Conservation (phyloP, 1,284 basidiomycete species). For the Ustilago hordei region DNA sequence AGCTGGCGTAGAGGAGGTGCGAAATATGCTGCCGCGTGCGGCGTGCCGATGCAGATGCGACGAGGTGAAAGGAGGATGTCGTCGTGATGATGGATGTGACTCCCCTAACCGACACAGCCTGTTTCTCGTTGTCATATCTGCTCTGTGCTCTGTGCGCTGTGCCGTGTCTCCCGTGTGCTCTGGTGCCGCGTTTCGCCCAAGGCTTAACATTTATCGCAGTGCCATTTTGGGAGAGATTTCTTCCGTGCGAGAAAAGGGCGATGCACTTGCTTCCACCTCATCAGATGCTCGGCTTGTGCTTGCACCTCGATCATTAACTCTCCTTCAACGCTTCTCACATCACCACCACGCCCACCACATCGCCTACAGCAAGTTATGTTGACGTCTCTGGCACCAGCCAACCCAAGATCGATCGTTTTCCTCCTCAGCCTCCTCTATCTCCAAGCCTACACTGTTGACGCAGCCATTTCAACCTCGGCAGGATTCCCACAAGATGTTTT, state of each 20-base stretch:
- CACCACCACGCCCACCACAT: neutral
- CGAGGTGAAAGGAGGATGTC: neutral
- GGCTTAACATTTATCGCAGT: slow-evolving; percentile 21
- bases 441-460: slow-evolving; percentile 21
- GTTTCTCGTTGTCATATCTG: neutral
- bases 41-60: too few relatives aligned
- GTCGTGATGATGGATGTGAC: neutral
- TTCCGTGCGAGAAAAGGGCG: slow-evolving; percentile 18
- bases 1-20: too few relatives aligned
- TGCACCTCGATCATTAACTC: neutral
- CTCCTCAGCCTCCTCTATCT: slow-evolving; percentile 35
- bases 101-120: neutral
- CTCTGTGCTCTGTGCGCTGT: slow-evolving; percentile 16
- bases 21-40: too few relatives aligned
- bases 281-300: neutral
- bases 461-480: slow-evolving; percentile 35
- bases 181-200: slow-evolving; percentile 2
- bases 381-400: slow-evolving; percentile 13
- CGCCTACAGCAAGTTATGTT: neutral
- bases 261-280: slow-evolving; percentile 24
- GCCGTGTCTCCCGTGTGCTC: neutral
- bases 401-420: slow-evolving; percentile 31
- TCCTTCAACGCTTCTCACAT: neutral
- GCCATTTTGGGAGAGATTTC: neutral
- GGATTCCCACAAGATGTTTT: slow-evolving; percentile 52